phyloP scores from a whole-genome alignment of 768 basidiomycete genomes.

The Sutorius australiensis region DNA sequence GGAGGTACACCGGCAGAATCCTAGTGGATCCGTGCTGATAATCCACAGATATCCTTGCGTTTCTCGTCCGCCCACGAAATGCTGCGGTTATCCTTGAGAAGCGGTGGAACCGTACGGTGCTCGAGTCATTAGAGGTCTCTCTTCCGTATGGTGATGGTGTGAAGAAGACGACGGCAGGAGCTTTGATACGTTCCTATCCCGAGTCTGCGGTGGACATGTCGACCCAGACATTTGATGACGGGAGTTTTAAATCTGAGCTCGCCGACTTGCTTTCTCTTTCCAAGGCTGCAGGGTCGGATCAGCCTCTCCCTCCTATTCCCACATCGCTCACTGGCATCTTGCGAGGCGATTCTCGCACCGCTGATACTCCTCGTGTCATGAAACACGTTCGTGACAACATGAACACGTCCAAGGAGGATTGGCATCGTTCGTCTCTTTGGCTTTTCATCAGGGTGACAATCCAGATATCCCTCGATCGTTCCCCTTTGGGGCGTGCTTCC shows the following conservation, averaged over 20 bases:
- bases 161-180: slow-evolving; percentile 24
- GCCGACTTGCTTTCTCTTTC: too few species aligned
- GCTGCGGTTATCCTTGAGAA: slow-evolving; percentile 38
- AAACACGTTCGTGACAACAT: too few species aligned
- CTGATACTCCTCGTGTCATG: neutral
- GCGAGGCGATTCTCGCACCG: neutral
- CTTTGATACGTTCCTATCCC: slow-evolving; percentile 24
- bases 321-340: neutral
- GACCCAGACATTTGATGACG: slow-evolving; percentile 6
- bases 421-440: too few species aligned
- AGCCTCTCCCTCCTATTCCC: neutral
- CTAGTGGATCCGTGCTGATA: neutral
- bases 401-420: too few species aligned
- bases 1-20: neutral
- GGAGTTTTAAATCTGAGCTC: slow-evolving; percentile 14
- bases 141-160: slow-evolving; percentile 30
- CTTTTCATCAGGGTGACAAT: too few species aligned
- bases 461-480: too few species aligned
- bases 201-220: slow-evolving; percentile 14
- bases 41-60: slow-evolving; percentile 32
- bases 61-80: slow-evolving; percentile 41
- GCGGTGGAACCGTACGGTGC: slow-evolving; percentile 11
- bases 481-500: too few species aligned
- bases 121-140: slow-evolving; percentile 21
- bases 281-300: neutral